phyloP scores from a whole-genome alignment of 2,329 filamentous ascomycete species.

The Exophiala calicioides region DNA sequence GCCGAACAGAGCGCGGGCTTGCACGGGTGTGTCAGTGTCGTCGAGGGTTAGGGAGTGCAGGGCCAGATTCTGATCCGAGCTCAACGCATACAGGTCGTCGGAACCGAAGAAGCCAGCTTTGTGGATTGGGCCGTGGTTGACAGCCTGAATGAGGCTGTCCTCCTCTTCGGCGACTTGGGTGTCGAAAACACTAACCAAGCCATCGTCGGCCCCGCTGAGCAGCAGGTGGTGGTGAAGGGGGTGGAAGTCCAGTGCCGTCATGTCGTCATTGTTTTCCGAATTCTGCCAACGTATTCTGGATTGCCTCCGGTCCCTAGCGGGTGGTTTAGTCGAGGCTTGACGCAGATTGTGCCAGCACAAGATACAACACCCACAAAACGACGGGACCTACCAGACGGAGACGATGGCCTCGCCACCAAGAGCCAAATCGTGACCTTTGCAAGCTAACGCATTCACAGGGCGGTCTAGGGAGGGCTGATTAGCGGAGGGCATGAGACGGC shows the following conservation, averaged over 20 bases:
- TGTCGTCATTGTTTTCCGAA: constrained; percentile 57
- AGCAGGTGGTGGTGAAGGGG: constrained; percentile 54
- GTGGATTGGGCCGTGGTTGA: constrained; percentile 64
- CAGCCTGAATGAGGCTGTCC: constrained; percentile 62
- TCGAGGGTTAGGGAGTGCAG: constrained; percentile 51
- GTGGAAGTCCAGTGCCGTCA: constrained; percentile 60
- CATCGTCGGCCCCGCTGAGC: constrained; percentile 64
- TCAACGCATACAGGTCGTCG: constrained; percentile 58
- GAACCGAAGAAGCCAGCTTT: constrained; percentile 61
- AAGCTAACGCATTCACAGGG: constrained; percentile 27
- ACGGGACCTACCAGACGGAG: constrained; percentile 29
- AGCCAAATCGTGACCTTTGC: constrained; percentile 23
- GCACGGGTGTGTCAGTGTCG: constrained; percentile 51
- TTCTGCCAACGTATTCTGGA: constrained; percentile 29
- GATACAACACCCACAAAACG: background rate
- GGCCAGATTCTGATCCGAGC: constrained; percentile 63
- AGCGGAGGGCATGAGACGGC: background rate
- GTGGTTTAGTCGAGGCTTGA: background rate
- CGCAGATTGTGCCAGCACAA: background rate
- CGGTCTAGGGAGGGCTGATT: constrained; percentile 11
- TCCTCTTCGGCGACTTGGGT: constrained; percentile 59
- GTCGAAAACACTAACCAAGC: constrained; percentile 64
- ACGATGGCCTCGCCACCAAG: constrained; percentile 29
- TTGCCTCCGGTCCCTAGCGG: constrained; percentile 42
- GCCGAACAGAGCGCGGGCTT: constrained; percentile 53